Evolutionary conservation across 352 stramenopile species (phyloP), one percentile per base, ranked within the genome.

Genomic region (Aphanomyces astaci): DNA sequence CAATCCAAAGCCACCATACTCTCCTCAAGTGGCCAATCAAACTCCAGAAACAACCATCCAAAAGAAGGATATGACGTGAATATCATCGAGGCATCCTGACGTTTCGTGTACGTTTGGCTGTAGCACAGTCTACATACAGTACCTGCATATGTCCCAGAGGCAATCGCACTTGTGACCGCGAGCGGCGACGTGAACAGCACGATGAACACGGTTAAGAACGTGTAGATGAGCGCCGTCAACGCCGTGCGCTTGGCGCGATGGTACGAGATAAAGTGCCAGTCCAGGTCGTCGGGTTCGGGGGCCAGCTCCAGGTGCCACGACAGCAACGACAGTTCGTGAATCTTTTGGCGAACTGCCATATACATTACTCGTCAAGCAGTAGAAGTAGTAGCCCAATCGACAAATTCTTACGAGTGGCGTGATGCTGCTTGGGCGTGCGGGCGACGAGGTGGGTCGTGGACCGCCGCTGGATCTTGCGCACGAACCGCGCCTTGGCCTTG

Each of bases 181-280:
- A 94, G 77, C 1, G 86, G 86, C 54, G 86, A 94, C 60, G 86
- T 94, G 72, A 94, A 94, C 30, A 89, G 64, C 30, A 94, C 66
- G 7, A 94, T 76, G 60, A 94, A 73, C 30, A 80, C 71, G 3
- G 92, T 75, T 57, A 94, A 91, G 54, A 79, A 78, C 43, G 89
- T 69, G 69, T 94, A 92, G 31, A 94, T 80, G 48, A 90, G 57
- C 51, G 89, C 55, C 28, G 90, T 82, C 9, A 83, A 76, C 24
- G 81, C 68, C 49, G 84, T 91, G 27, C 86, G 82, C 75, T 92
- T 90, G 3, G 81, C 81, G 63, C 90, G 90, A 49, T 85, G 86
- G 66, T 87, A 90, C 55, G 81, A 90, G 22, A 94, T 83, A 67
- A 81, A 92, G 63, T 92, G 75, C 86, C 86, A 94, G 75, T 94